phyloP scores from a whole-genome alignment of 2,329 filamentous ascomycete genomes.

The Akanthomyces dipterigenus region DNA sequence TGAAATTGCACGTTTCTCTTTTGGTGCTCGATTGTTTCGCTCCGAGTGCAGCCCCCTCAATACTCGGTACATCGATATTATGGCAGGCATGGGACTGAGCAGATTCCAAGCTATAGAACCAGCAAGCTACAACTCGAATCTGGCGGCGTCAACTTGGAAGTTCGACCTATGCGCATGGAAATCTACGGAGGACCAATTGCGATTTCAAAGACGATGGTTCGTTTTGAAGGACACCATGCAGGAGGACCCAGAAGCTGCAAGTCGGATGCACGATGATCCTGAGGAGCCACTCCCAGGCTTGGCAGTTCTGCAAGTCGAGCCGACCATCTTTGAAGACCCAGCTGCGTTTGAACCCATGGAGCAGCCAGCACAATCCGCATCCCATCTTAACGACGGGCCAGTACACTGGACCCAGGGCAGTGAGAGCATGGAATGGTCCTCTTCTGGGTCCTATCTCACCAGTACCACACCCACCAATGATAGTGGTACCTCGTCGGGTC shows the following conservation, averaged over 20 bases:
- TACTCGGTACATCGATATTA: background rate
- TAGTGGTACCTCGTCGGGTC: background rate
- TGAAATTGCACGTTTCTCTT: background rate
- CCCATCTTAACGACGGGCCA: background rate
- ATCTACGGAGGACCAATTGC: background rate
- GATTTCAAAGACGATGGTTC: background rate
- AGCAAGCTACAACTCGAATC: background rate
- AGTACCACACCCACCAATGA: background rate
- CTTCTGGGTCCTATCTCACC: background rate
- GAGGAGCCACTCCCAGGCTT: background rate
- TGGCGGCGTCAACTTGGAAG: background rate
- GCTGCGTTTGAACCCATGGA: background rate
- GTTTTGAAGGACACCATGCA: background rate
- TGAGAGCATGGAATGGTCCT: background rate
- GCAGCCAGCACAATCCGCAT: background rate
- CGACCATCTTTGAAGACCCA: background rate
- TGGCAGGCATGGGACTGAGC: background rate
- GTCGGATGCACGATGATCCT: background rate
- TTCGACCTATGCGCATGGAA: background rate
- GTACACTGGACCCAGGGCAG: background rate
- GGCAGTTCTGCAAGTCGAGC: background rate
- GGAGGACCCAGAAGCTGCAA: background rate
- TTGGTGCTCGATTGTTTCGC: background rate
- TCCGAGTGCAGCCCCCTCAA: constrained; percentile 1
- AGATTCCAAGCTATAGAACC: background rate